Base-by-base conservation (phyloP, 495 filamentous ascomycete species). In the Talaromyces wortmannii region DNA sequence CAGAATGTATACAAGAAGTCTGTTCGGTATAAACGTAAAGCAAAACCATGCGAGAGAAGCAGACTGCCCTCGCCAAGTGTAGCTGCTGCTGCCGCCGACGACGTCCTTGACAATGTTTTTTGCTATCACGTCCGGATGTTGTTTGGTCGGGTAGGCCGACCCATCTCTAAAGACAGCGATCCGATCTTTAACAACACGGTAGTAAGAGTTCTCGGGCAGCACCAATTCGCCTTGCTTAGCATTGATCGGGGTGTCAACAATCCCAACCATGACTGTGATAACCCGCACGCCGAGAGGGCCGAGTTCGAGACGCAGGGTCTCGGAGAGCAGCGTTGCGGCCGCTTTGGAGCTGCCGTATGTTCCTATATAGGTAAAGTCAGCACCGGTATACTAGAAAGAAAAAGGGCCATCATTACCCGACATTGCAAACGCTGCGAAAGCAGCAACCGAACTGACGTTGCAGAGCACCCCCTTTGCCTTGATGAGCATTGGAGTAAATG, bases 401-500 rank as follows among this genome's bases (percentile, higher is more conserved):
- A 16, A 45, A 23, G 23, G 23, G 23, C 4, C 23, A 23, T 50
- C 65, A 13, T 62, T 66, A 59, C 62, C 13, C 46, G 36, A 57
- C 59, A 67, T 1, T 40, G 63, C 58, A 32, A 61, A 56, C 18
- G 55, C 55, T 11, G 62, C 44, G 17, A 56, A 53, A n/a, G 59
- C 47, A 30, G 53, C 53, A 3, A 67, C 50, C 3, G 60, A 63
- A 49, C 63, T 67, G 17, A 62, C 56, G 51, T 67, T 68, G 6
- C 63, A 52, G n/a, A 71, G 23, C 11, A 54, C 52, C 2, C 63
- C 67, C 33, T 63, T 63, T 5, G 75, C 57, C 33, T 67, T 52
- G 30, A 75, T 68, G 1, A 80, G 60, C 47, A 79, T 49, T 5
- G 71, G 73, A 1, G 64, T 52, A 59, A 77, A 78, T 0, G 68